Evolutionary conservation across 805 yeast species (phyloP).

Genomic region (Candida ascalaphidarum): DNA sequence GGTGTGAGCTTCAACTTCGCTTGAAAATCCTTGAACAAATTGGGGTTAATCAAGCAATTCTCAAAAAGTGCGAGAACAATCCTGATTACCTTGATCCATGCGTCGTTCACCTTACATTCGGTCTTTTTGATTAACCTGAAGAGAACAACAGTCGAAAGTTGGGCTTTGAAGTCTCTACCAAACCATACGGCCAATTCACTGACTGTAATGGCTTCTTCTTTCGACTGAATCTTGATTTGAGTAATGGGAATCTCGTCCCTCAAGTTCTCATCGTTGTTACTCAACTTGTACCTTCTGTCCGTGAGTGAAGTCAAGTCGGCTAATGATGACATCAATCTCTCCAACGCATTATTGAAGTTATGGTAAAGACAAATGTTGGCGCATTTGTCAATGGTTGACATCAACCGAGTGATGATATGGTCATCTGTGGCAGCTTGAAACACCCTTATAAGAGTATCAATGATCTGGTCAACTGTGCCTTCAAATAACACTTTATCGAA

Average conservation of each 20-base stretch:
- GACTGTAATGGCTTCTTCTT: slow-evolving; percentile 56
- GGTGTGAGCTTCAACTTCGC: slow-evolving; percentile 41
- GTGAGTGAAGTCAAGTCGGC: slow-evolving; percentile 63
- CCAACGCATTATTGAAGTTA: slow-evolving; percentile 47
- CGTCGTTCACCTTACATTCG: slow-evolving; percentile 37
- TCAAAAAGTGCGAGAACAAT: slow-evolving; percentile 61
- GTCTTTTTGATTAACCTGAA: slow-evolving; percentile 67
- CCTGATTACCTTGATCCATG: slow-evolving; percentile 57
- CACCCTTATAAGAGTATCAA: slow-evolving; percentile 65
- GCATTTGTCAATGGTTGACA: slow-evolving; percentile 81
- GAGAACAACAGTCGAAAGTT: slow-evolving; percentile 76
- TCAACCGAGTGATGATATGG: slow-evolving; percentile 76
- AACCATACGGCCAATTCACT: slow-evolving; percentile 75
- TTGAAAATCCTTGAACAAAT: slow-evolving; percentile 55
- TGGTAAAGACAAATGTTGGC: slow-evolving; percentile 68
- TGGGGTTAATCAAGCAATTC: slow-evolving; percentile 62
- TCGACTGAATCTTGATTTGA: slow-evolving; percentile 39
- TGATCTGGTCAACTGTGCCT: slow-evolving; percentile 52
- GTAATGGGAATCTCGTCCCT: slow-evolving; percentile 27
- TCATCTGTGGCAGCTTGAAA: slow-evolving; percentile 89
- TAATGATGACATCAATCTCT: slow-evolving; percentile 56
- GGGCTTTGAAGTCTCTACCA: slow-evolving; percentile 89
- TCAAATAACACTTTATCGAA: slow-evolving; percentile 71
- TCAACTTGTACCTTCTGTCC: slow-evolving; percentile 17
- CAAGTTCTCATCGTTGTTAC: slow-evolving; percentile 8